Evolutionary conservation across 345 rosid species (phyloP).

Genomic region (Aurinia saxatilis): DNA sequence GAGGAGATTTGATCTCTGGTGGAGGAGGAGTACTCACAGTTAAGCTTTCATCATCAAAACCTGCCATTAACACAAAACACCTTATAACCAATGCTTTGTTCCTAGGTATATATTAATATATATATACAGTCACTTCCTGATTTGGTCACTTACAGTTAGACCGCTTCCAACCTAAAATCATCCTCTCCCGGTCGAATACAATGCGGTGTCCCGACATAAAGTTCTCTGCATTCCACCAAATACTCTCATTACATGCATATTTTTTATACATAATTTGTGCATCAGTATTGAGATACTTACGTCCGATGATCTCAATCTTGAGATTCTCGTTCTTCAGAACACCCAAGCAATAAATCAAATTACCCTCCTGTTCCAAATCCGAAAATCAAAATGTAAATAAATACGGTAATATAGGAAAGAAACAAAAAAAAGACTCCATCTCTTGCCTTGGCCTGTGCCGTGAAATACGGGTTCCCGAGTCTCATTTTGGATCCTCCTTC

Average conservation of each 20-base stretch:
- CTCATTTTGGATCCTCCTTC: constrained; percentile 41
- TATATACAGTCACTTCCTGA: neutral
- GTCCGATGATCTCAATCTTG: constrained; percentile 64
- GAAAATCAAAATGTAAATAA: constrained; percentile 1
- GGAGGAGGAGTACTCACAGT: constrained; percentile 18
- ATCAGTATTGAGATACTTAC: constrained; percentile 40
- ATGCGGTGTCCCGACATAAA: constrained; percentile 56
- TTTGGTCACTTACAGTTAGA: constrained; percentile 49
- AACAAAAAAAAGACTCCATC: neutral
- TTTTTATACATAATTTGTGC: neutral
- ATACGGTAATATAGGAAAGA: neutral
- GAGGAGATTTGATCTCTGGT: constrained; percentile 7
- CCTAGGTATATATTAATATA: neutral
- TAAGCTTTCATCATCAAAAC: constrained; percentile 24
- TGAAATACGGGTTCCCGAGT: constrained; percentile 7
- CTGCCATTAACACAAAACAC: constrained; percentile 1
- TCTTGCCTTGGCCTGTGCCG: constrained; percentile 3
- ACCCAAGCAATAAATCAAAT: constrained; percentile 49
- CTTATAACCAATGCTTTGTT: neutral
- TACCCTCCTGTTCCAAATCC: constrained; percentile 31
- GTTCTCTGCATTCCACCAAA: constrained; percentile 46
- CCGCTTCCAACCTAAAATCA: constrained; percentile 53
- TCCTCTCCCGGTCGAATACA: constrained; percentile 62
- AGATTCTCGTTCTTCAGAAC: constrained; percentile 41
- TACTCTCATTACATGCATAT: neutral